Evolutionary conservation across 352 stramenopile species (phyloP).

Genomic region (Sclerospora graminicola): DNA sequence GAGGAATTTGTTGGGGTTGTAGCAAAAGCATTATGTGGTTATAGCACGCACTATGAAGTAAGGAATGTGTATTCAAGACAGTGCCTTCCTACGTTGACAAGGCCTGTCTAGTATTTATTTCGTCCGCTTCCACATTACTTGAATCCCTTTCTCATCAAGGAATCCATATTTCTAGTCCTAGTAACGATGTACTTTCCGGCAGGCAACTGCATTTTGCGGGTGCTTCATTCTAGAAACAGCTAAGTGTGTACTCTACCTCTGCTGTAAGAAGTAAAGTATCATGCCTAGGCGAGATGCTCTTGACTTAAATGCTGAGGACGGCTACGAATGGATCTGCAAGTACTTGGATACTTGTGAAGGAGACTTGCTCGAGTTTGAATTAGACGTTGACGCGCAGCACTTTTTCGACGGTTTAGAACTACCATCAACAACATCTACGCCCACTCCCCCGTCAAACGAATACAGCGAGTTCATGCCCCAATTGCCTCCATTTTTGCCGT

Average conservation of each 20-base stretch:
- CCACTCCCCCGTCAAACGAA: background rate
- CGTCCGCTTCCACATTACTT: no score
- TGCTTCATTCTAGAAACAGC: background rate
- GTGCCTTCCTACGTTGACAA: no score
- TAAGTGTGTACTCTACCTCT: background rate
- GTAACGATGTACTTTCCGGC: background rate
- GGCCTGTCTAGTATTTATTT: no score
- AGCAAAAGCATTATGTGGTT: no score
- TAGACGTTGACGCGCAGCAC: slow-evolving; percentile 19
- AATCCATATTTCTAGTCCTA: no score
- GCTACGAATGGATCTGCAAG: slow-evolving; percentile 18
- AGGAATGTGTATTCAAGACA: no score
- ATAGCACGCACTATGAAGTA: no score
- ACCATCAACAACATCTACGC: background rate
- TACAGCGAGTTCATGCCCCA: background rate
- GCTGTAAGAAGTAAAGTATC: background rate
- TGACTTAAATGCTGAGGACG: slow-evolving; percentile 1
- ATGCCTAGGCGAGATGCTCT: slow-evolving; percentile 3
- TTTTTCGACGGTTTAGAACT: slow-evolving; percentile 23
- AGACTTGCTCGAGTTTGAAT: slow-evolving; percentile 25
- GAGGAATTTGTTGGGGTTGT: no score
- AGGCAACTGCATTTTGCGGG: background rate
- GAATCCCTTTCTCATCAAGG: no score
- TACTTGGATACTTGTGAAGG: slow-evolving; percentile 18
- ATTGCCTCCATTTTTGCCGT: background rate